Conservation (phyloP, 2,329 filamentous ascomycete species). For the Ophiocordyceps camponoti-floridani region DNA sequence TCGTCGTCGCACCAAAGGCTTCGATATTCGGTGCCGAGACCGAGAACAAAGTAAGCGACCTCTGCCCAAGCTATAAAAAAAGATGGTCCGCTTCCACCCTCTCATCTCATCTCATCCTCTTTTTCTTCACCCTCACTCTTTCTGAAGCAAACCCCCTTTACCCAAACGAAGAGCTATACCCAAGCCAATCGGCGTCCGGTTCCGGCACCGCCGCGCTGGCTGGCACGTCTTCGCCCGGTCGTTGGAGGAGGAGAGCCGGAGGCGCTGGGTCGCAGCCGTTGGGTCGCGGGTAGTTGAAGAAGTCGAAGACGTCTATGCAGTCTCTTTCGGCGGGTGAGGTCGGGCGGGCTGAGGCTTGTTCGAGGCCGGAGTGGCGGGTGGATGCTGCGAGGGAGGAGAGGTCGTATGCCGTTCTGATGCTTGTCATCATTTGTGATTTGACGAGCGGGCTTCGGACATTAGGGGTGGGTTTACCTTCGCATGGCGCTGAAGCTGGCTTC, state of each 20-base stretch:
- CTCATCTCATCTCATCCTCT: no score
- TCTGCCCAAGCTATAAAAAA: no score
- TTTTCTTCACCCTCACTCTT: no score
- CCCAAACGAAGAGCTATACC: slow-evolving; percentile 1
- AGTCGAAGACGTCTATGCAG: slow-evolving; percentile 25
- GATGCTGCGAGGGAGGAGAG: slow-evolving; percentile 18
- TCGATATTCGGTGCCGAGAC: no score
- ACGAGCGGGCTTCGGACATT: no score
- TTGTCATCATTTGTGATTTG: no score
- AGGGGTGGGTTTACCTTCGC: slow-evolving; percentile 10
- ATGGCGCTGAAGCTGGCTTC: slow-evolving; percentile 19
- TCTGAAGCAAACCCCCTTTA: not conserved
- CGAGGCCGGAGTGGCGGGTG: slow-evolving; percentile 17
- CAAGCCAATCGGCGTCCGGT: slow-evolving; percentile 7
- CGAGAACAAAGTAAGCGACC: no score
- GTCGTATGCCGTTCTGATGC: slow-evolving; percentile 16
- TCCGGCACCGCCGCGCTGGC: slow-evolving; percentile 1
- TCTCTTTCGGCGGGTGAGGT: slow-evolving; percentile 22
- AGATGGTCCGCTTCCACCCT: no score
- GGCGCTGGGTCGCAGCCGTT: slow-evolving; percentile 6
- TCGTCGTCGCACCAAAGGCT: no score
- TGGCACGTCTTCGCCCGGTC: not conserved
- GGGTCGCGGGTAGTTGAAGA: slow-evolving; percentile 23
- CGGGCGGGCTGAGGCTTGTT: slow-evolving; percentile 19
- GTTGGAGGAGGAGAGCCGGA: not conserved